Conservation (phyloP, 192 early-diverging fungal species). For the Coemansia sp. region DNA sequence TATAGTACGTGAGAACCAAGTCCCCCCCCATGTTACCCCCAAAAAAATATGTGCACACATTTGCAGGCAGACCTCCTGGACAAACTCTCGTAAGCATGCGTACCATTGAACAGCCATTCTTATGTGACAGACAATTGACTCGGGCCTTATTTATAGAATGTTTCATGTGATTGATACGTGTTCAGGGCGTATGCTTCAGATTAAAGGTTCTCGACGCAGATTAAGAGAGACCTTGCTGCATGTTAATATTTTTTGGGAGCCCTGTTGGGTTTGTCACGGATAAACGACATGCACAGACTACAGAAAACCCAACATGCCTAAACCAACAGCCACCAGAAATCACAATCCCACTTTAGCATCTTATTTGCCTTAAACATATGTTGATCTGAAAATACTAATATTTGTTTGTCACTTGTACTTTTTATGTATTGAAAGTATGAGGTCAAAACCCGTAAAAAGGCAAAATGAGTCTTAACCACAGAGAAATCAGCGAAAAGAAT, state of each 20-base stretch:
- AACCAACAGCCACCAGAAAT: neutral
- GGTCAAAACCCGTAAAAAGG: neutral
- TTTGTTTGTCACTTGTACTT: neutral
- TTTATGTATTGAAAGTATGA: neutral
- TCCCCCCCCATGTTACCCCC: neutral
- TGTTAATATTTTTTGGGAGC: neutral
- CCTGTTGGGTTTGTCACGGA: neutral
- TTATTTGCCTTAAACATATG: neutral
- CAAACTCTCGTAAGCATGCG: neutral
- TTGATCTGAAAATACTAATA: neutral
- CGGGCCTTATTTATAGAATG: neutral
- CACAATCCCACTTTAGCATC: neutral
- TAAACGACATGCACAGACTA: neutral
- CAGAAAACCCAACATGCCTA: neutral
- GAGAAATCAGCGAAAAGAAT: neutral
- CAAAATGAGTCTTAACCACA: neutral
- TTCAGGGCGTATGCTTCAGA: neutral
- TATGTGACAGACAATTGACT: neutral
- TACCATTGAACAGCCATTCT: neutral
- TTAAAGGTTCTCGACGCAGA: neutral
- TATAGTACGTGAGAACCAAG: neutral
- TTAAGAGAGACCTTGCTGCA: neutral
- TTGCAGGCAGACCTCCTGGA: neutral
- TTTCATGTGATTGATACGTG: neutral
- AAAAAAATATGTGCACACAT: neutral